phyloP scores from a whole-genome alignment of 768 basidiomycete genomes.

The Dendrothele bispora region DNA sequence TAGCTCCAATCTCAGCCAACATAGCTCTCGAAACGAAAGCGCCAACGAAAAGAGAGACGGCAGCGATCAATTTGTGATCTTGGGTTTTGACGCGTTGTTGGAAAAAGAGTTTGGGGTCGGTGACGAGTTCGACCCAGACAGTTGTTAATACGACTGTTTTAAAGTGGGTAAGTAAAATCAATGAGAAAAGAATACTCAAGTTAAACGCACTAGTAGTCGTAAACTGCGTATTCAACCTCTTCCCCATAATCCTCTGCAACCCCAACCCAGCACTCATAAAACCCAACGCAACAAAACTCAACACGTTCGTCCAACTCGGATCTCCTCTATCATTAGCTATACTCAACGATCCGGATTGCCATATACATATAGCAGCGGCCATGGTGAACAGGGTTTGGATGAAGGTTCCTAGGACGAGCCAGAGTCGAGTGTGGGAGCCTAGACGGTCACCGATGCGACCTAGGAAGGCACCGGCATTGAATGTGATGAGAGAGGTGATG shows the following conservation, averaged over 20 bases:
- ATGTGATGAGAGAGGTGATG: constrained; percentile 70
- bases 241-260: constrained; percentile 83
- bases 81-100: constrained; percentile 37
- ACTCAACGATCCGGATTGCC: constrained; percentile 61
- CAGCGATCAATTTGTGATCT: constrained; percentile 54
- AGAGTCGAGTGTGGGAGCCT: constrained; percentile 68
- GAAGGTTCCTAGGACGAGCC: constrained; percentile 71
- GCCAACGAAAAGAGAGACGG: constrained; percentile 52
- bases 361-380: constrained; percentile 66
- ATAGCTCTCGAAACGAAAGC: constrained; percentile 51
- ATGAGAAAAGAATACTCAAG: not conserved
- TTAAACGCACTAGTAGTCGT: constrained; percentile 65
- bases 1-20: constrained; percentile 44
- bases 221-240: constrained; percentile 76
- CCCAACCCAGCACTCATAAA: constrained; percentile 84
- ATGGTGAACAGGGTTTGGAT: constrained; percentile 76
- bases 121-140: constrained; percentile 68
- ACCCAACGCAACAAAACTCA: constrained; percentile 68
- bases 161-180: not conserved
- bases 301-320: constrained; percentile 68
- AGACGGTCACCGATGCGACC: constrained; percentile 79
- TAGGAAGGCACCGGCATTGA: constrained; percentile 72
- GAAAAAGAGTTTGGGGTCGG: constrained; percentile 58
- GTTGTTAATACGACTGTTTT: constrained; percentile 56
- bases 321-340: constrained; percentile 52